Conservation (phyloP, 2,329 filamentous ascomycete species). For the Rhinocladiella mackenziei region DNA sequence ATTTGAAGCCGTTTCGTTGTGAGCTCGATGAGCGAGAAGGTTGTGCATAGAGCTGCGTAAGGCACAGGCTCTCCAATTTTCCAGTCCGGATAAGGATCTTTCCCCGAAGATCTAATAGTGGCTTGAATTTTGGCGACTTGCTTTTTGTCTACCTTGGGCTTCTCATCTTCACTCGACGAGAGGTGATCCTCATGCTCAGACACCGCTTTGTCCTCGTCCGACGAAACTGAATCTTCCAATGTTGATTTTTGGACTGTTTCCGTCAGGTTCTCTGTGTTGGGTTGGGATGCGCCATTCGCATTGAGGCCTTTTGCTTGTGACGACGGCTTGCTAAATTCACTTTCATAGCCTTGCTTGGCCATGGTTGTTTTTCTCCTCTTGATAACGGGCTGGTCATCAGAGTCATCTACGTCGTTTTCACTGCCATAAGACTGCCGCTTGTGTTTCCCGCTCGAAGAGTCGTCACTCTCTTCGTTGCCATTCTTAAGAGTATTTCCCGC, state of each 20-base stretch:
- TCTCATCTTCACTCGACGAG: conserved; percentile 54
- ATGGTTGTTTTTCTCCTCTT: conserved; percentile 48
- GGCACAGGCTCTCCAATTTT: conserved; percentile 81
- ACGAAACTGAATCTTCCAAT: conserved; percentile 38
- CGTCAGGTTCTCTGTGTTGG: conserved; percentile 18
- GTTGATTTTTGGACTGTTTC: conserved; percentile 32
- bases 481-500: conserved; percentile 17
- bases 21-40: conserved; percentile 91
- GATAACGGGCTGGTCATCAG: conserved; percentile 57
- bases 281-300: conserved; percentile 2
- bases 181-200: conserved; percentile 35
- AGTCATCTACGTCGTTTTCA: conserved; percentile 46
- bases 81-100: conserved; percentile 95
- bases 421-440: conserved; percentile 37
- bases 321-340: conserved; percentile 24
- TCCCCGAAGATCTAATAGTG: conserved; percentile 62
- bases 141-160: conserved; percentile 68
- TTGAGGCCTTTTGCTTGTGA: conserved; percentile 30
- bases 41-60: conserved; percentile 89
- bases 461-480: conserved; percentile 17
- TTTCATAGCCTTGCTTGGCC: conserved; percentile 32
- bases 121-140: conserved; percentile 75
- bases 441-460: conserved; percentile 35
- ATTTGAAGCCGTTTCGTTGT: conserved; percentile 90
- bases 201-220: conserved; percentile 44